Base-by-base conservation (phyloP, 2,329 filamentous ascomycete species). In the Polytolypa hystricis region DNA sequence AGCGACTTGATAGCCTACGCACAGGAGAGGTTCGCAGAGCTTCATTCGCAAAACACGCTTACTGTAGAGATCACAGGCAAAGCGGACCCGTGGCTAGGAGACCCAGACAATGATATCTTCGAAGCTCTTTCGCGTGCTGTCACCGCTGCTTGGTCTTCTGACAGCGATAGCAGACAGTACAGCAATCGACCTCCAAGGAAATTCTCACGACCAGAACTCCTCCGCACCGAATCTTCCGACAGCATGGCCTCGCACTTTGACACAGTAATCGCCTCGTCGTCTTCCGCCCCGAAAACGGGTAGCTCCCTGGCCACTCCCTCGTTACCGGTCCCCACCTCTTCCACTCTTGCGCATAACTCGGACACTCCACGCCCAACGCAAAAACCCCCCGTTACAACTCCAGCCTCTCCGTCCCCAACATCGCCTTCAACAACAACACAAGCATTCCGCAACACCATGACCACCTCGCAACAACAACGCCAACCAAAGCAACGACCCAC, bases 11-110 rank as follows among this genome's bases (percentile, higher is more conserved):
- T 69, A 0, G 55, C 65, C 1, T 93, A 81, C 51, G 67, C 95
- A 0, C 60, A 76, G 31, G 65, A 71, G 9, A 74, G 86, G 46
- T 98, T 95, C 52, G 69, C 67, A 1, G 61, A 70, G 11, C 75
- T 96, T 2, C 78, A 79, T 19, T 89, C 84, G 1, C 79, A 83
- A 42, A 98, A 98, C 51, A 72, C 69, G 4, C 69, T 98, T 23
- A 80, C 70, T 1, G 74, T 98, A 26, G 79, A 78, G 19, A 87
- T 98, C 46, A 86, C 94, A 46, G 91, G 95, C 54, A 81, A 84
- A 60, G 89, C 91, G 0, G 91, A 98, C 54, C 86, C 91, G 0
- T 98, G 91, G 91, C 74, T 98, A 0, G 89, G 91, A 10, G 85
- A 95, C 49, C 86, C 85, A 3, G 77, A 78, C 33, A 95, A 93